Evolutionary conservation across 1,284 basidiomycete genomes (phyloP), one percentile per base, ranked within the genome.

Genomic region (Malassezia pachydermatis): DNA sequence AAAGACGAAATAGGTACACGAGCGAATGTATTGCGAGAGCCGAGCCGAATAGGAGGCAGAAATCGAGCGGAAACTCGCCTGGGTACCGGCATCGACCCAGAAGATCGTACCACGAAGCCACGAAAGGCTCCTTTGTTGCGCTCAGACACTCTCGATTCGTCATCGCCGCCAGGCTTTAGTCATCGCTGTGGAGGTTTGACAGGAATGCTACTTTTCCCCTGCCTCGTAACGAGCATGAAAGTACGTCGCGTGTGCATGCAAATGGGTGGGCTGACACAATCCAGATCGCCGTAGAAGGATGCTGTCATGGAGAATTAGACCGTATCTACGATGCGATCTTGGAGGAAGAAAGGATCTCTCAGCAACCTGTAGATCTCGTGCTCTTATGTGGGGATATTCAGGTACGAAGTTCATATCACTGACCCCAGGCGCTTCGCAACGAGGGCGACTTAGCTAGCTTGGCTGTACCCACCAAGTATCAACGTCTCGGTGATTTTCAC

Each of bases 261-360:
- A n/a, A n/a, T n/a, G n/a, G n/a, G n/a, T n/a, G n/a, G n/a, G n/a
- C 25, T 43, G 27, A 41, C n/a, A n/a, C n/a, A 30, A 1, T 20
- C 10, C 36, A 88, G 84, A 77, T 95, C 51, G 90, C 89, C 10
- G 77, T 95, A 23, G 83, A 96, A 76, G 94, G 94, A 8, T 98
- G 92, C 76, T 88, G 85, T 62, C 92, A 99, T 70, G 94, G 72
- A 30, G 67, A 70, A 57, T 57, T 72, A n/a, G 71, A 72, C 46
- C 45, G 48, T 43, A 95, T 94, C 50, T 98, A 96, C 75, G 73
- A 76, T n/a, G 80, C 83, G 17, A 81, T 96, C 43, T 74, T 75
- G 2, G 55, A 57, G 17, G 79, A 85, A 42, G 84, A 88, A 70
- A 65, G 64, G 5, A 74, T 71, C 58, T 79, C 84, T 62, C 73